Percentiles rank a stretch among this genome's conserved stretches.
Conservation (phyloP, 495 filamentous ascomycete genomes). For the Penicillium macrosclerotiorum region DNA sequence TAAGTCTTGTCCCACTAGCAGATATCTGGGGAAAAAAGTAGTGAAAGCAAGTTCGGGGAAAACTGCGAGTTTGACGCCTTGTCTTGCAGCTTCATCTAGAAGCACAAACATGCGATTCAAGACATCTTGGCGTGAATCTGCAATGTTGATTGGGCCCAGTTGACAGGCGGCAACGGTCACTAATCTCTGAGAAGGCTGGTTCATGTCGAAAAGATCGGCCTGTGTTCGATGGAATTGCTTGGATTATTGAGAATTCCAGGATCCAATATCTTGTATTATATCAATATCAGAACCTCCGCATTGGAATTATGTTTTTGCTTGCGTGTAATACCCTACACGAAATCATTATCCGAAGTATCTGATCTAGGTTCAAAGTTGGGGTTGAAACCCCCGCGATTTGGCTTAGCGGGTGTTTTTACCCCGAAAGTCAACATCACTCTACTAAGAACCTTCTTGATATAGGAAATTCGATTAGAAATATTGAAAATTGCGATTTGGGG, state of each 20-base stretch:
- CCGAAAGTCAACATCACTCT: neutral
- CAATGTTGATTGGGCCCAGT: slow-evolving; percentile 39
- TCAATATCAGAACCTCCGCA: no score
- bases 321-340: no score
- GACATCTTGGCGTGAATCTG: slow-evolving; percentile 29
- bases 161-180: slow-evolving; percentile 41
- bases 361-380: slow-evolving; percentile 1
- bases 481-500: no score
- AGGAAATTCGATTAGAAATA: neutral
- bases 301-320: no score
- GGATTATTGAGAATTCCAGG: neutral
- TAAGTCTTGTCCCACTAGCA: slow-evolving; percentile 32
- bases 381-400: slow-evolving; percentile 5
- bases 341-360: no score
- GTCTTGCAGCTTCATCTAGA: slow-evolving; percentile 30
- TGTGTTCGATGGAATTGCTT: no score
- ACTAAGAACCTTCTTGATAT: neutral
- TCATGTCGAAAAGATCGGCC: neutral
- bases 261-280: no score
- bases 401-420: neutral
- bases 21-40: slow-evolving; percentile 49
- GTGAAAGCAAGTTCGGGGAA: slow-evolving; percentile 49
- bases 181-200: neutral
- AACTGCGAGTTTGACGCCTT: slow-evolving; percentile 42
- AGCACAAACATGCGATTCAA: slow-evolving; percentile 42